Conservation (phyloP, 352 stramenopile species). For the Globisporangium camurandrum region DNA sequence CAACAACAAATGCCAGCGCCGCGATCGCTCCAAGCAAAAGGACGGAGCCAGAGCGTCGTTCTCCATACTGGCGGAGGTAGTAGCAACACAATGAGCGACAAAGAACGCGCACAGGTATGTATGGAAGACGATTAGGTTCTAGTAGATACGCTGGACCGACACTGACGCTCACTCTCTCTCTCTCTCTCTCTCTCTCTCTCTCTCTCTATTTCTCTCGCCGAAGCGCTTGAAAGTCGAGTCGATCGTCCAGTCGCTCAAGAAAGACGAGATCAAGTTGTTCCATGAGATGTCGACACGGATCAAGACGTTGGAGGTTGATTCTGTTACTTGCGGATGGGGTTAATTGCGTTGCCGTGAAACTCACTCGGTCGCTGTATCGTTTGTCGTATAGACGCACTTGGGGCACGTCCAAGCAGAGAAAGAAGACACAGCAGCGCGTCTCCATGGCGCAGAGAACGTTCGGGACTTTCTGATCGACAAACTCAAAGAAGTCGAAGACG, state of each 20-base stretch:
- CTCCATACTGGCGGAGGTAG: too few relatives aligned
- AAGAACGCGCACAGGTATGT: neutral
- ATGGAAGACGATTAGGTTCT: too few relatives aligned
- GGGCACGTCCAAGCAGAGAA: slow-evolving; percentile 67
- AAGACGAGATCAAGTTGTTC: slow-evolving; percentile 80
- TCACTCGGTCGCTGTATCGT: neutral
- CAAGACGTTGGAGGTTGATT: slow-evolving; percentile 53
- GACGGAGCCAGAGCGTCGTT: slow-evolving; percentile 29
- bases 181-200: too few relatives aligned
- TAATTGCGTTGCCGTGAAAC: too few relatives aligned
- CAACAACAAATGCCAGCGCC: neutral
- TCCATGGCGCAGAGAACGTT: slow-evolving; percentile 73
- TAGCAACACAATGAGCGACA: slow-evolving; percentile 3
- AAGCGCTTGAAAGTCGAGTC: slow-evolving; percentile 66
- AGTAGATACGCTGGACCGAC: too few relatives aligned
- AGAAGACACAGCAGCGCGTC: slow-evolving; percentile 57
- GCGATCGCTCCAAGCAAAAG: slow-evolving; percentile 13
- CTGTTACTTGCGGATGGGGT: neutral
- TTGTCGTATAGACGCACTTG: slow-evolving; percentile 54
- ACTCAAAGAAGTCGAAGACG: slow-evolving; percentile 69
- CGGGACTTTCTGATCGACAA: slow-evolving; percentile 84
- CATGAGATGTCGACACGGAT: slow-evolving; percentile 75
- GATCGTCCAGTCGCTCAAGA: slow-evolving; percentile 77
- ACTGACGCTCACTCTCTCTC: too few relatives aligned
- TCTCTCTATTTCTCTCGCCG: too few relatives aligned